These are phyloP conservation scores for Helicosporidium sp. DNA, from an alignment of 139 green algal species.

Conservation along the genomic window DNA sequence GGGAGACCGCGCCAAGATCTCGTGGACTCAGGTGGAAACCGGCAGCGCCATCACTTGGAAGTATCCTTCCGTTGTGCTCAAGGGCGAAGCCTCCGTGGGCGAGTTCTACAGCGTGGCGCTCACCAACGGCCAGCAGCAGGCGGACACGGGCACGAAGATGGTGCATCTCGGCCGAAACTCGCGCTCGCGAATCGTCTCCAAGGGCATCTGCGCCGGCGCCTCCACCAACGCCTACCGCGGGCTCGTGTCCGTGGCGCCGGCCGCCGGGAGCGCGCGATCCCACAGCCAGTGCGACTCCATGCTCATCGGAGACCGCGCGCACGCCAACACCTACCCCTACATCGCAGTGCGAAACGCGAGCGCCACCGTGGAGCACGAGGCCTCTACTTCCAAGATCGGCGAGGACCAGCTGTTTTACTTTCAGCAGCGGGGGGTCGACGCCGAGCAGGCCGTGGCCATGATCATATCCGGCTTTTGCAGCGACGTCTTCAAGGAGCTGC, in stretches of 20 bases:
- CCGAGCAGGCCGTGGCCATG: constrained; percentile 82
- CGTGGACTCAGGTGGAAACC: constrained; percentile 98
- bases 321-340: constrained; percentile 98
- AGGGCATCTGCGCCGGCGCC: constrained; percentile 86
- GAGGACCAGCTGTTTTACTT: constrained; percentile 99
- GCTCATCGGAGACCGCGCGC: constrained; percentile 92
- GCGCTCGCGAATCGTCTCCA: constrained; percentile 84
- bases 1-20: constrained; percentile 85
- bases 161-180: constrained; percentile 95
- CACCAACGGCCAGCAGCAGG: constrained; percentile 92
- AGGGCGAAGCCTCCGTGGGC: constrained; percentile 76
- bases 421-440: constrained; percentile 81
- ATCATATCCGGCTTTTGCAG: constrained; percentile 96
- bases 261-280: constrained; percentile 67
- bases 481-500: constrained; percentile 98
- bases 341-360: constrained; percentile 77
- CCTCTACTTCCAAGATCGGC: constrained; percentile 89
- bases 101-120: constrained; percentile 97
- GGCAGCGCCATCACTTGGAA: constrained; percentile 98
- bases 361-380: constrained; percentile 91
- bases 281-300: constrained; percentile 96
- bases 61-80: constrained; percentile 84
- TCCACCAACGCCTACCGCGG: constrained; percentile 66
- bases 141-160: constrained; percentile 87
- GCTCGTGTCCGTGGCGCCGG: constrained; percentile 57